A percentile compares a stretch with the other conserved stretches of the same genome.
phyloP scores from a whole-genome alignment of 306 rosid genomes.

The Dryas alaskensis region DNA sequence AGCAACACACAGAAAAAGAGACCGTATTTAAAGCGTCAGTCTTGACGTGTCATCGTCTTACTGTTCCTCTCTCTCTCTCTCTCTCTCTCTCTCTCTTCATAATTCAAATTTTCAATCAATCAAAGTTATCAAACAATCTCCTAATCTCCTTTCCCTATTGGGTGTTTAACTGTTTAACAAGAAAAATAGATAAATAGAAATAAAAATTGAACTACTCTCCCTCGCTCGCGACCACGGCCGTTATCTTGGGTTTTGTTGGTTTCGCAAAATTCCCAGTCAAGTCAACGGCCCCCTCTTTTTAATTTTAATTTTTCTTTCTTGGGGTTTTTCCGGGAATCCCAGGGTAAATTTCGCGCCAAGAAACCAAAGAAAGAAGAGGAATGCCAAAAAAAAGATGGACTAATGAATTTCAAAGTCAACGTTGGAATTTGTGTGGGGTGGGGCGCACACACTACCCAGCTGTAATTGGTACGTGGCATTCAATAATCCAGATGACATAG shows the following conservation, averaged over 20 bases:
- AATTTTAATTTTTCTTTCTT: neutral
- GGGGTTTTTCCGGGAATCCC: neutral
- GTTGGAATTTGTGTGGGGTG: neutral
- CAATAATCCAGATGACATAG: neutral
- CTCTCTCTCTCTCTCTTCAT: neutral
- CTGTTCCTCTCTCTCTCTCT: neutral
- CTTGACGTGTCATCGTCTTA: constrained; percentile 16
- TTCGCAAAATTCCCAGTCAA: neutral
- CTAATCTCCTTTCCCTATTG: neutral
- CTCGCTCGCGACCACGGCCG: neutral
- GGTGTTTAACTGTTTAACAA: neutral
- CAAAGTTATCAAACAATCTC: neutral
- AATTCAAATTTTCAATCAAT: neutral
- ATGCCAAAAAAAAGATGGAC: no score
- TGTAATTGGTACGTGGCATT: constrained; percentile 16
- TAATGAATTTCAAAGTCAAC: constrained; percentile 1
- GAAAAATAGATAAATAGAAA: no score
- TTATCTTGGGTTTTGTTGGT: neutral
- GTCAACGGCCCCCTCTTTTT: neutral
- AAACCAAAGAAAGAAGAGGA: neutral
- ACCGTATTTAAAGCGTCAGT: constrained; percentile 22
- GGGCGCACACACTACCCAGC: neutral
- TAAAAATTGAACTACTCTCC: neutral
- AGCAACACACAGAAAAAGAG: no score
- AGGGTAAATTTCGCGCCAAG: neutral